These are phyloP conservation scores for Alternaria novae-zelandiae DNA, from an alignment of 2,329 filamentous ascomycete species.

Conservation along the genomic window DNA sequence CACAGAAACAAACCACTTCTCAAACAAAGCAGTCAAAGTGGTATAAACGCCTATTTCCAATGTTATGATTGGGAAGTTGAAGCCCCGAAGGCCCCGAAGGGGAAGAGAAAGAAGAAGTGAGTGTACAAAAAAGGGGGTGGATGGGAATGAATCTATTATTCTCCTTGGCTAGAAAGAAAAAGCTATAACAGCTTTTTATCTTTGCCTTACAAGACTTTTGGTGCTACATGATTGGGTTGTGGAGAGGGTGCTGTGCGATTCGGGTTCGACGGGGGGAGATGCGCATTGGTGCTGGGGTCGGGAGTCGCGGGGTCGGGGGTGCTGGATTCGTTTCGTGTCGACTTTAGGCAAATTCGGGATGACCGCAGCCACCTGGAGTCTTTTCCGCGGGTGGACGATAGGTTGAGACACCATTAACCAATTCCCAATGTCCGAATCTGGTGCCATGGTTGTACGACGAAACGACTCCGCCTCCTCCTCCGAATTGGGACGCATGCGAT, in stretches of 20 bases:
- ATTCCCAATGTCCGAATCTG: neutral
- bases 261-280: constrained; percentile 13
- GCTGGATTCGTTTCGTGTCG: constrained; percentile 1
- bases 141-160: constrained; percentile 28
- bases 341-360: neutral
- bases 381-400: neutral
- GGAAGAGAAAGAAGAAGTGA: neutral
- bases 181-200: constrained; percentile 9
- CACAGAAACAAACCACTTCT: neutral
- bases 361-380: constrained; percentile 2
- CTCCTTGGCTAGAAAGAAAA: constrained; percentile 25
- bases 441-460: too few species aligned
- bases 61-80: neutral
- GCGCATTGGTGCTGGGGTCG: constrained; percentile 12
- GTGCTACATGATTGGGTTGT: constrained; percentile 42
- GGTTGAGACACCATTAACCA: neutral
- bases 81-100: neutral
- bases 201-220: constrained; percentile 39
- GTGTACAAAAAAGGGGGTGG: constrained; percentile 18
- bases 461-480: neutral
- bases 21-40: constrained; percentile 5
- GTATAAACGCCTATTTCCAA: constrained; percentile 6
- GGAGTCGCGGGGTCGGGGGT: constrained; percentile 14
- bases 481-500: neutral
- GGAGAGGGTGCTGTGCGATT: constrained; percentile 37